Base-by-base conservation (phyloP, 768 basidiomycete genomes). In the Sistotremastrum niveocremeum region DNA sequence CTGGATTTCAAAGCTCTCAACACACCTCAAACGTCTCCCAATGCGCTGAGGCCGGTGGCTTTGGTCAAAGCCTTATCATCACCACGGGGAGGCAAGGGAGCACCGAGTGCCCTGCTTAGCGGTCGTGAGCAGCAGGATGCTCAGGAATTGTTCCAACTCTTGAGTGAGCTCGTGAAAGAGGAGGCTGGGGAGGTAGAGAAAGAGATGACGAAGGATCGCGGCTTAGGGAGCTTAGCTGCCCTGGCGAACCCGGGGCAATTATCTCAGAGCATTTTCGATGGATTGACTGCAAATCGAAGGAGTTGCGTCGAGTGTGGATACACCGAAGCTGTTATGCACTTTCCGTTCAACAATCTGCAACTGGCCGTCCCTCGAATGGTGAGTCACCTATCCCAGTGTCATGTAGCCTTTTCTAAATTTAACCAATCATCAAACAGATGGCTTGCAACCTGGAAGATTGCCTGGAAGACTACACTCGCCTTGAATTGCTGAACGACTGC, bases 91-190 rank as follows among this genome's bases (percentile, higher is more conserved):
- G 73, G 72, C 42, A 73, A 73, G 56, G 60, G 71, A 51, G 6
- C 55, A 46, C 57, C 68, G 51, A 72, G 73, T 53, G 72, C 81
- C 0, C 70, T 90, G 7, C 81, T 94, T 61, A 77, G 78, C 52
- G 89, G 89, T 1, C 80, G 88, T 8, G 90, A 95, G 59, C 94
- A 98, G 60, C 94, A 98, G 65, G 94, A 98, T 60, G 94, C 94
- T 4, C 94, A 98, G 57, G 94, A 98, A 59, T 73, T 98, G n/a
- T 97, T 95, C 65, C 83, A 94, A 54, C 79, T 97, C 33, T 68
- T 97, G 6, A 84, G 90, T 1, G 90, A 93, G 60, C 84, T 80
- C 44, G 71, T 97, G 53, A 88, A 88, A 63, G 81, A 80, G 50
- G 94, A 98, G 60, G 71, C 79, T n/a, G 58, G 65, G 2, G 73